These are phyloP conservation scores for Arachnomyces sp. DNA, from an alignment of 2,329 filamentous ascomycete genomes.

Conservation along the genomic window DNA sequence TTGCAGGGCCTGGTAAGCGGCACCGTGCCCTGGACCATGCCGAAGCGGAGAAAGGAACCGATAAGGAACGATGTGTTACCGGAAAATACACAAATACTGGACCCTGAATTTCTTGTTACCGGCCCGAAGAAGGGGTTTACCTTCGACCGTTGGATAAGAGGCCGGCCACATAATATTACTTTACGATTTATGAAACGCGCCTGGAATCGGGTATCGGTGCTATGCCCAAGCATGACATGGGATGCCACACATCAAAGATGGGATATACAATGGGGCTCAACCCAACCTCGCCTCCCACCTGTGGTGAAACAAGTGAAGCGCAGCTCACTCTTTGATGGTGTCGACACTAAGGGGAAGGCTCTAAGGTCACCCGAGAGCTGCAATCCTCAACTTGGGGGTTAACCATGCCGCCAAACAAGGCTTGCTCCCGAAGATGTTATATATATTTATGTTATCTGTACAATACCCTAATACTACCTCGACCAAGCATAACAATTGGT, in stretches of 20 bases:
- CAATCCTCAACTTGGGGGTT: no score
- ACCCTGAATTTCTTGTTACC: constrained; percentile 24
- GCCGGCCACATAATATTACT: constrained; percentile 34
- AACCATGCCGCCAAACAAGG: no score
- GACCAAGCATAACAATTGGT: no score
- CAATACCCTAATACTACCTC: no score
- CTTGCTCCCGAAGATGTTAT: no score
- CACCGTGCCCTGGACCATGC: constrained; percentile 22
- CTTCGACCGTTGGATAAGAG: constrained; percentile 24
- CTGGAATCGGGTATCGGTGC: constrained; percentile 28
- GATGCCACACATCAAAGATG: constrained; percentile 16
- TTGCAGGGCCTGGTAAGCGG: constrained; percentile 28
- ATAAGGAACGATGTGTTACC: not conserved
- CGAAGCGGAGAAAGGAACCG: constrained; percentile 18
- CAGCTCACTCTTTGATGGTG: constrained; percentile 10
- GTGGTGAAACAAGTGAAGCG: constrained; percentile 8
- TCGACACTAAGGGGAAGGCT: constrained; percentile 3
- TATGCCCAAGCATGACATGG: constrained; percentile 24
- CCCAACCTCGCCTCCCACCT: constrained; percentile 1
- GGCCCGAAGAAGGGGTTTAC: constrained; percentile 30
- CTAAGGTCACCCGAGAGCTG: no score
- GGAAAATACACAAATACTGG: constrained; percentile 6
- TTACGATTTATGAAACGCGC: constrained; percentile 29
- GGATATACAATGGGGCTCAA: constrained; percentile 23
- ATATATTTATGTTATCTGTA: no score